Percentiles rank a stretch among this genome's conserved stretches.
phyloP scores from a whole-genome alignment of 805 yeast genomes.

The Lipomyces kockii region DNA sequence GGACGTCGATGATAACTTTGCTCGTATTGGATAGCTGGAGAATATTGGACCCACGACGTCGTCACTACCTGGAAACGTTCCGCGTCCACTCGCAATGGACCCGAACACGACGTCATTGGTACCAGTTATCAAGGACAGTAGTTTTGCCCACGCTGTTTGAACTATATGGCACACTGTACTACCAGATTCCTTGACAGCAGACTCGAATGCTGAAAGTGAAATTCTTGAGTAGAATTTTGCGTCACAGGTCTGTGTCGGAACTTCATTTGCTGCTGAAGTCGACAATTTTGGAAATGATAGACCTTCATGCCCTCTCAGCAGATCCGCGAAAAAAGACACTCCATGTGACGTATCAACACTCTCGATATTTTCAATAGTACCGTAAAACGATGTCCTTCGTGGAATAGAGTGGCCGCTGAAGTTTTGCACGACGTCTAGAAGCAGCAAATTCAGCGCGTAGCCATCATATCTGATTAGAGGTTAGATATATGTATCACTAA shows the following conservation, averaged over 20 bases:
- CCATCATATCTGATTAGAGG: conserved; percentile 26
- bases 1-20: background rate
- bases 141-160: conserved; percentile 36
- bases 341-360: conserved; percentile 11
- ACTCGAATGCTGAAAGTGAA: conserved; percentile 9
- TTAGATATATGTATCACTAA: background rate
- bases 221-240: background rate
- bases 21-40: conserved; percentile 30
- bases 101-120: conserved; percentile 38
- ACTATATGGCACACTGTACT: conserved; percentile 17
- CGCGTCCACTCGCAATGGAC: conserved; percentile 37
- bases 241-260: background rate
- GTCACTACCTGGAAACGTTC: conserved; percentile 19
- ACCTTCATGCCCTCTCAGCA: conserved; percentile 14
- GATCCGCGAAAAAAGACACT: background rate
- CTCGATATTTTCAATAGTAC: conserved; percentile 13
- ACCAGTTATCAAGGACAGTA: conserved; percentile 23
- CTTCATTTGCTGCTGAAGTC: background rate
- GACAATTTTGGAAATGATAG: conserved; percentile 20
- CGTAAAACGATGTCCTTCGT: conserved; percentile 11
- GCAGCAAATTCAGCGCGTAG: conserved; percentile 26
- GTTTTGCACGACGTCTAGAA: conserved; percentile 12
- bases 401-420: background rate
- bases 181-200: background rate
- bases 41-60: conserved; percentile 32